Conservation (phyloP, 2,329 filamentous ascomycete genomes). For the Penicillium sp. region DNA sequence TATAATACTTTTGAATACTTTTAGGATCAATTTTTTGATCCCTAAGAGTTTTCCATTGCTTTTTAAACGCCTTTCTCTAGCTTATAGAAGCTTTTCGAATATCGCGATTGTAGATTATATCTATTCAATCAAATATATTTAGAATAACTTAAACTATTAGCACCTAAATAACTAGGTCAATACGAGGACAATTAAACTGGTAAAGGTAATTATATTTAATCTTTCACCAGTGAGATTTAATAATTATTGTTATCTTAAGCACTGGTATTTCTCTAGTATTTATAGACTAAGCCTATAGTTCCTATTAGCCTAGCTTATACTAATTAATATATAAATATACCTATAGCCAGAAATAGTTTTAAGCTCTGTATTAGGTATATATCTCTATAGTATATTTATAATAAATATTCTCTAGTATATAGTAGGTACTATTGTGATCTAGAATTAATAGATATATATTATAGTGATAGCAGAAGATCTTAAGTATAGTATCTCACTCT, state of each 20-base stretch:
- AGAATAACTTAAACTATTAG: not conserved
- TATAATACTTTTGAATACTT: not conserved
- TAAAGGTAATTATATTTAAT: not conserved
- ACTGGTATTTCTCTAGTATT: not conserved
- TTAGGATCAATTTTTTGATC: not conserved
- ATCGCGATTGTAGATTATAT: not conserved
- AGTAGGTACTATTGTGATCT: not conserved
- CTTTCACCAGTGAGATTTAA: not conserved
- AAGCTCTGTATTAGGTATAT: not conserved
- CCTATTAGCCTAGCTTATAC: not conserved
- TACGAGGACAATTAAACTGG: not conserved
- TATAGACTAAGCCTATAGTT: not conserved
- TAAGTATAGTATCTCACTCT: not conserved
- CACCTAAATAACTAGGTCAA: not conserved
- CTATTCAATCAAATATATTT: not conserved
- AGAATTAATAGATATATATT: not conserved
- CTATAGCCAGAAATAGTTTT: not conserved
- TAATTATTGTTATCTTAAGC: not conserved
- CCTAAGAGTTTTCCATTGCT: not conserved
- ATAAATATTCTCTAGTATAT: not conserved
- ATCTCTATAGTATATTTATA: not conserved
- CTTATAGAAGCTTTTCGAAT: not conserved
- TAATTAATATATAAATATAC: not conserved
- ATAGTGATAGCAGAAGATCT: not conserved
- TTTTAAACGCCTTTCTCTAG: not conserved